Evolutionary conservation across 2,329 filamentous ascomycete species (phyloP).

Genomic region (Pestalotiopsis fici): DNA sequence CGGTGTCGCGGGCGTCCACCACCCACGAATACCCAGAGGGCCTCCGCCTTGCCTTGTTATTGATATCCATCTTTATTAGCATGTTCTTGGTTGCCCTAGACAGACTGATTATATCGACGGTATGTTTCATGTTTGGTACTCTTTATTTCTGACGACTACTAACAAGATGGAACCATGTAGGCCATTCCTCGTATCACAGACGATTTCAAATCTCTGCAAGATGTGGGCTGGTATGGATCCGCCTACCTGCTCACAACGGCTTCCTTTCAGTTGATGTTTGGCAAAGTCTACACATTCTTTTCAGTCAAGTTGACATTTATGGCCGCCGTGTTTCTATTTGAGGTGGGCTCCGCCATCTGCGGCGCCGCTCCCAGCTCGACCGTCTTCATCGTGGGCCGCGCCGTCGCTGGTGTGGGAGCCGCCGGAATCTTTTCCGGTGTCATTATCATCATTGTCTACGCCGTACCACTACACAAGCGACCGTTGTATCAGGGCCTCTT

Average conservation of each 20-base stretch:
- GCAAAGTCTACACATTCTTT: constrained; percentile 40
- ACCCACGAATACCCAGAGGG: constrained; percentile 33
- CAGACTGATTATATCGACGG: constrained; percentile 35
- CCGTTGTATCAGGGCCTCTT: constrained; percentile 35
- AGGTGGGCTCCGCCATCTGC: constrained; percentile 40
- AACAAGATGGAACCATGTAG: neutral
- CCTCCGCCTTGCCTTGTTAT: constrained; percentile 29
- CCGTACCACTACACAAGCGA: constrained; percentile 32
- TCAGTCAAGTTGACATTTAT: constrained; percentile 34
- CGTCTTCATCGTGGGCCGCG: constrained; percentile 42
- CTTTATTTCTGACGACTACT: neutral
- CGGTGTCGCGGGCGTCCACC: constrained; percentile 5
- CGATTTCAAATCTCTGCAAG: constrained; percentile 36
- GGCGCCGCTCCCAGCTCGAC: constrained; percentile 38
- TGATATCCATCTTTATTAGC: constrained; percentile 34
- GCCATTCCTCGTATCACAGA: constrained; percentile 40
- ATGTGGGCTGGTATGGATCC: constrained; percentile 41
- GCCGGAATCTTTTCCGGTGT: constrained; percentile 39
- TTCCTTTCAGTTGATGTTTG: constrained; percentile 40
- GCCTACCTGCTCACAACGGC: constrained; percentile 37
- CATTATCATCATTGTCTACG: constrained; percentile 33
- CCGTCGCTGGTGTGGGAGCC: constrained; percentile 38
- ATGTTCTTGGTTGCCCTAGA: constrained; percentile 41
- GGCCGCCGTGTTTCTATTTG: constrained; percentile 33
- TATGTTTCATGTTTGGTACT: neutral